Evolutionary conservation across 352 stramenopile genomes (phyloP).

Genomic region (Nothophytophthora sp.): DNA sequence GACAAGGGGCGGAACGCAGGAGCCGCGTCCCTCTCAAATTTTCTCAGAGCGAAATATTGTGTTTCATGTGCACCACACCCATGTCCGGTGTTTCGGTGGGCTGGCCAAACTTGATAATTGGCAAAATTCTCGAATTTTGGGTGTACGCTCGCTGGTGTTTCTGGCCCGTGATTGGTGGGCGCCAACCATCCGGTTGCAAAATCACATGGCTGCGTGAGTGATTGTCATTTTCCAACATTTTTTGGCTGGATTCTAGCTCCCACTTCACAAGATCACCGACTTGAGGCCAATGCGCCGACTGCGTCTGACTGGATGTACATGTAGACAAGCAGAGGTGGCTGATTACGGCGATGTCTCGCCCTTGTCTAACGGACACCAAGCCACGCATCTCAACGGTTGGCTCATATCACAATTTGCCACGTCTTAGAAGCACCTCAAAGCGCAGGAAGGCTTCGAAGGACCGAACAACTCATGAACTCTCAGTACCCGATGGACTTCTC

Average conservation of each 20-base stretch:
- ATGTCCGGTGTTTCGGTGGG: slow-evolving; percentile 8
- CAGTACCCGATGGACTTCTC: slow-evolving; percentile 15
- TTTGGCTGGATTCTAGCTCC: slow-evolving; percentile 24
- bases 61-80: slow-evolving; percentile 5
- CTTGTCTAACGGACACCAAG: slow-evolving; percentile 32
- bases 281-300: no score
- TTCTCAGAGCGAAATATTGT: slow-evolving; percentile 22
- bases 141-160: no score
- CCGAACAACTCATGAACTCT: no score
- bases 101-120: no score
- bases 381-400: slow-evolving; percentile 4
- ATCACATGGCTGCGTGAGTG: no score
- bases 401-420: slow-evolving; percentile 32
- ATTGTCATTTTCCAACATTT: slow-evolving; percentile 26
- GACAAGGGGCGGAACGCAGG: slow-evolving; percentile 15
- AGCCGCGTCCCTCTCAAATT: slow-evolving; percentile 4
- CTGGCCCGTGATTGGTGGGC: no score
- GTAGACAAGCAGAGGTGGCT: slow-evolving; percentile 6
- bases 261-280: slow-evolving; percentile 12
- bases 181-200: no score
- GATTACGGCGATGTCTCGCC: slow-evolving; percentile 26
- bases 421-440: slow-evolving; percentile 26
- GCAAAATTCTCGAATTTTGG: background rate
- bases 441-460: slow-evolving; percentile 11
- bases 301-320: no score